These are phyloP conservation scores for Eucalyptus marginata DNA, from an alignment of 345 rosid genomes.

Conservation along the genomic window DNA sequence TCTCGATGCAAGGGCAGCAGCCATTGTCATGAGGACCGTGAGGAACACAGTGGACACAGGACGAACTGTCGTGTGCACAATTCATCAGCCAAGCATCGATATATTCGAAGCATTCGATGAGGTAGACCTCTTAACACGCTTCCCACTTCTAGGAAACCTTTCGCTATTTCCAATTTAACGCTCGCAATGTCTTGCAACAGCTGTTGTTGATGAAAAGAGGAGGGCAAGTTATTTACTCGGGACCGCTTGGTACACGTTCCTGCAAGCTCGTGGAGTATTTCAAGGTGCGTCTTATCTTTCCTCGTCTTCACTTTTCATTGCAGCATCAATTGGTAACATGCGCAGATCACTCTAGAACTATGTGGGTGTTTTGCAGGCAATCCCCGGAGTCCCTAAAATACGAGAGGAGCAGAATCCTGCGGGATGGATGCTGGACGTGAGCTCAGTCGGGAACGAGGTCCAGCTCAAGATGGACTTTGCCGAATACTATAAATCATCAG, in stretches of 20 bases:
- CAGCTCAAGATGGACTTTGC: constrained; percentile 1
- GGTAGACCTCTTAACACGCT: not conserved
- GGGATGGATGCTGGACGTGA: constrained; percentile 10
- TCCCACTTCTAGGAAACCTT: not conserved
- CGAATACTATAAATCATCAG: not conserved
- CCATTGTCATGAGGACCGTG: constrained; percentile 47
- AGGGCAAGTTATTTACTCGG: constrained; percentile 36
- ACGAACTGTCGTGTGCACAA: constrained; percentile 51
- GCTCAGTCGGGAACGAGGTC: constrained; percentile 1
- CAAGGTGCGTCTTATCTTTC: not conserved
- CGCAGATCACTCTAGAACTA: not conserved
- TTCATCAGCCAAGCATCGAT: constrained; percentile 51
- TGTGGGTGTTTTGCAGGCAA: not conserved
- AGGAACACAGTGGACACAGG: constrained; percentile 47
- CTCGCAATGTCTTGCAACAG: not conserved
- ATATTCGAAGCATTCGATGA: constrained; percentile 54
- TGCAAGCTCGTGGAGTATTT: constrained; percentile 4
- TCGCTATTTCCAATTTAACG: not conserved
- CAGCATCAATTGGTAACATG: not conserved
- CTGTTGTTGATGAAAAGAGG: constrained; percentile 45
- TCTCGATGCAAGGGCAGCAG: constrained; percentile 52
- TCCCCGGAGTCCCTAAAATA: constrained; percentile 6
- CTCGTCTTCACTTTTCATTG: not conserved
- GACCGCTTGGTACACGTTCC: constrained; percentile 3
- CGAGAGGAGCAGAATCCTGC: constrained; percentile 1